Conservation (phyloP, 495 filamentous ascomycete genomes). For the Saxophila tyrrhenica region DNA sequence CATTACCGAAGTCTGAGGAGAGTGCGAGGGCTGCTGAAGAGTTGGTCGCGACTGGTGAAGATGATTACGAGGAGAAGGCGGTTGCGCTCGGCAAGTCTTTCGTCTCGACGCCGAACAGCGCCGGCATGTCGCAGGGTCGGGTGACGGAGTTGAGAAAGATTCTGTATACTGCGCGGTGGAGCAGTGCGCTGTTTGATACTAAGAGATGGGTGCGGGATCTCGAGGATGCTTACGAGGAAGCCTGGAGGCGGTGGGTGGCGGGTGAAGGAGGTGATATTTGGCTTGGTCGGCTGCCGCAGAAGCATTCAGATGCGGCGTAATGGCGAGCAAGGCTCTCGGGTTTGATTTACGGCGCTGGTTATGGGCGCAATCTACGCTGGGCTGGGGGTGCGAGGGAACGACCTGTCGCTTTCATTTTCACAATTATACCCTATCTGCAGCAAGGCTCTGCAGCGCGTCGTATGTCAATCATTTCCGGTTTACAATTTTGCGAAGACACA, state of each 20-base stretch:
- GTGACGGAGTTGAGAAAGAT: conserved; percentile 65
- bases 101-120: conserved; percentile 3
- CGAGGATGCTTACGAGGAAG: conserved; percentile 76
- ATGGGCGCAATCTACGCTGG: neutral
- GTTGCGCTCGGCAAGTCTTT: conserved; percentile 48
- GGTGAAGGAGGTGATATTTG: conserved; percentile 81
- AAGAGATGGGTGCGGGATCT: conserved; percentile 83
- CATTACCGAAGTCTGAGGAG: conserved; percentile 57
- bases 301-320: too few species aligned
- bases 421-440: neutral
- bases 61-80: conserved; percentile 75
- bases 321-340: too few species aligned
- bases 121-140: conserved; percentile 44
- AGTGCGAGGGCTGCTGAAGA: conserved; percentile 60
- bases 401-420: neutral
- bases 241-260: conserved; percentile 78
- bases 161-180: conserved; percentile 71
- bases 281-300: conserved; percentile 5
- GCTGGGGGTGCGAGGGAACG: neutral
- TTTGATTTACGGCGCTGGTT: too few species aligned
- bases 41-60: conserved; percentile 62
- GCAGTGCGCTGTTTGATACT: conserved; percentile 82
- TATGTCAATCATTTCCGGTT: neutral
- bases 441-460: neutral
- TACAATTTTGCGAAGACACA: too few species aligned